These are phyloP conservation scores for Lactifluus subvellereus DNA, from an alignment of 768 basidiomycete genomes.

Conservation along the genomic window DNA sequence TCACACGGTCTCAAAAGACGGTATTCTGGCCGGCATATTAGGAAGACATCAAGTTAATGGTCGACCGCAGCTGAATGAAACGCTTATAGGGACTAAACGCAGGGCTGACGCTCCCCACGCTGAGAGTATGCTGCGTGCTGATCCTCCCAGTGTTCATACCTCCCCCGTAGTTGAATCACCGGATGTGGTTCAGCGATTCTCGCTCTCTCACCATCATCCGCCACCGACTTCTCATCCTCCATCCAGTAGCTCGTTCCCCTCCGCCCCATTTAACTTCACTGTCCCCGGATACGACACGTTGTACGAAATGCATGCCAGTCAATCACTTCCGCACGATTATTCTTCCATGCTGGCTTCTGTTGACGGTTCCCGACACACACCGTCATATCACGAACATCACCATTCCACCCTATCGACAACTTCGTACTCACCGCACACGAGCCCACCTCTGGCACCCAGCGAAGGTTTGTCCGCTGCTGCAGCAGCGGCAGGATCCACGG, in stretches of 20 bases:
- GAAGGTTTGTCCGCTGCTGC: slow-evolving; percentile 63
- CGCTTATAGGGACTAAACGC: slow-evolving; percentile 65
- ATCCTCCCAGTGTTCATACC: slow-evolving; percentile 45
- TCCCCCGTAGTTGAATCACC: slow-evolving; percentile 21
- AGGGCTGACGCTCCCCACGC: slow-evolving; percentile 75
- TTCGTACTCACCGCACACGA: slow-evolving; percentile 35
- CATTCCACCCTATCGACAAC: slow-evolving; percentile 28
- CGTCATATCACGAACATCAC: slow-evolving; percentile 26
- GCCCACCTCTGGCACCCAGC: slow-evolving; percentile 30
- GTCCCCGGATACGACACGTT: slow-evolving; percentile 54
- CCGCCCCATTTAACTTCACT: slow-evolving; percentile 65
- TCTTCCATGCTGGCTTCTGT: slow-evolving; percentile 29
- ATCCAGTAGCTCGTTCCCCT: slow-evolving; percentile 53
- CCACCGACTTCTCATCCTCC: slow-evolving; percentile 28
- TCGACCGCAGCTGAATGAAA: slow-evolving; percentile 60
- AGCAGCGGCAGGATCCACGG: slow-evolving; percentile 57
- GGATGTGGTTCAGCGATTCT: slow-evolving; percentile 19
- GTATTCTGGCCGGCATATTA: slow-evolving; percentile 49
- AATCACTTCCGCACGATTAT: slow-evolving; percentile 30
- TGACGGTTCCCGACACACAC: slow-evolving; percentile 23
- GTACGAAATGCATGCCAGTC: slow-evolving; percentile 40
- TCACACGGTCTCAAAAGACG: slow-evolving; percentile 75
- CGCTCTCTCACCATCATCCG: slow-evolving; percentile 28
- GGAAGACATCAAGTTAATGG: slow-evolving; percentile 81
- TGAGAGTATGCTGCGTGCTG: slow-evolving; percentile 74